These are phyloP conservation scores for Bipolaris zeicola DNA, from an alignment of 2,329 filamentous ascomycete genomes.

Conservation along the genomic window DNA sequence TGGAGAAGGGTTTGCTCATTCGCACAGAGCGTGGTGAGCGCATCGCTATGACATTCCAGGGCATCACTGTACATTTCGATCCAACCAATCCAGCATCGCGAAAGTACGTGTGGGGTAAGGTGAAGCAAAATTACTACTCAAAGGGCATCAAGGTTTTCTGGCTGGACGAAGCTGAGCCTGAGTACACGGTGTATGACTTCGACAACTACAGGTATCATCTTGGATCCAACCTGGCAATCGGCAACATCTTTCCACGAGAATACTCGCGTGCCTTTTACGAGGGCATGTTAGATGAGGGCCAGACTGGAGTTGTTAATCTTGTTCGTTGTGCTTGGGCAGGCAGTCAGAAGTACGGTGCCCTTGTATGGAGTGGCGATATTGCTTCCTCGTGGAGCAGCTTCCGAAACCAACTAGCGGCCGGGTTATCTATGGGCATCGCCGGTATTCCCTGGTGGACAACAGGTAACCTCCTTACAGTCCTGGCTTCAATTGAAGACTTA, in stretches of 20 bases:
- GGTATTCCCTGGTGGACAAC: constrained; percentile 66
- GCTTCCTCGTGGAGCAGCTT: constrained; percentile 67
- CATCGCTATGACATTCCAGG: constrained; percentile 64
- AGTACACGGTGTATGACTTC: constrained; percentile 69
- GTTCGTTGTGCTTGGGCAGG: constrained; percentile 63
- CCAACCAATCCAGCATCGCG: constrained; percentile 66
- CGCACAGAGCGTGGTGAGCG: constrained; percentile 65
- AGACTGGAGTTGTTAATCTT: constrained; percentile 65
- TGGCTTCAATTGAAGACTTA: not conserved
- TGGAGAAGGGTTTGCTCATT: constrained; percentile 65
- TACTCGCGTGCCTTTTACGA: constrained; percentile 67
- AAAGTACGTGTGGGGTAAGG: constrained; percentile 64
- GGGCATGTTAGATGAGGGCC: constrained; percentile 59
- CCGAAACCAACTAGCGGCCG: constrained; percentile 65
- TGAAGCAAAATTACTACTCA: constrained; percentile 64
- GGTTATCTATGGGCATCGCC: constrained; percentile 68
- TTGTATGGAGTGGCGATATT: constrained; percentile 72
- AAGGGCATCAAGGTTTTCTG: constrained; percentile 69
- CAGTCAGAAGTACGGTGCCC: constrained; percentile 66
- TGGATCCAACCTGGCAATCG: constrained; percentile 61
- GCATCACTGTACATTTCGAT: constrained; percentile 66
- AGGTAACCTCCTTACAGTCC: not conserved
- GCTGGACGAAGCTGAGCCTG: constrained; percentile 72
- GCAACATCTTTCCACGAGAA: constrained; percentile 65
- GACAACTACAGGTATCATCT: constrained; percentile 67